These are phyloP conservation scores for Saturnispora quitensis DNA, from an alignment of 805 yeast genomes.

Conservation along the genomic window DNA sequence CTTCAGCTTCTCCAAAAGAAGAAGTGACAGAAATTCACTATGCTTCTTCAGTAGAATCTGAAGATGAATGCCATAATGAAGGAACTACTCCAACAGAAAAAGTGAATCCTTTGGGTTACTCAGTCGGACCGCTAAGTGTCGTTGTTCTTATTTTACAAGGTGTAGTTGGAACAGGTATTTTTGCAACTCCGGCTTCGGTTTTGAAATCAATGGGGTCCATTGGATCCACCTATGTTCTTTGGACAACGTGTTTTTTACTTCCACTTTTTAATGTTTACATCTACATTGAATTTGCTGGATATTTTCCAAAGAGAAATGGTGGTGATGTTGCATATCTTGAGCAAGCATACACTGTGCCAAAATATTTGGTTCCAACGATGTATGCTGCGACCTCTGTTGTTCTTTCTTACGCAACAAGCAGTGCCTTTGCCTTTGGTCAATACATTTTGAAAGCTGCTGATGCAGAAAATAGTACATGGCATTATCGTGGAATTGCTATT, in stretches of 20 bases:
- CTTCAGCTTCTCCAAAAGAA: background rate
- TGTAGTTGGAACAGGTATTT: conserved; percentile 70
- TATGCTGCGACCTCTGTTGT: conserved; percentile 65
- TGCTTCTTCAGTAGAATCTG: background rate
- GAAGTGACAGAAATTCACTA: background rate
- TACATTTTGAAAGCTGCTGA: conserved; percentile 70
- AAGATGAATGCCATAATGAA: conserved; percentile 17
- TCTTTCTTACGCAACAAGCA: conserved; percentile 82
- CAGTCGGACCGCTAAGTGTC: conserved; percentile 35
- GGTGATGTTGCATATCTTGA: conserved; percentile 82
- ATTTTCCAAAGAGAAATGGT: conserved; percentile 54
- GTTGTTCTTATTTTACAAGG: conserved; percentile 59
- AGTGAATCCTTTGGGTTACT: conserved; percentile 25
- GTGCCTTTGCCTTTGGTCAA: conserved; percentile 72
- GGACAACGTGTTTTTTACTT: conserved; percentile 34
- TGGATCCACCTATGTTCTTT: conserved; percentile 35
- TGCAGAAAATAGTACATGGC: conserved; percentile 60
- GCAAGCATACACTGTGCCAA: conserved; percentile 58
- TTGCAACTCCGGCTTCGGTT: conserved; percentile 58
- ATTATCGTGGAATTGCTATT: conserved; percentile 66
- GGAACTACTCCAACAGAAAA: conserved; percentile 32
- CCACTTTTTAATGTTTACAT: conserved; percentile 31
- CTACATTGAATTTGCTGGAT: conserved; percentile 35
- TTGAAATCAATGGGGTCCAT: conserved; percentile 36
- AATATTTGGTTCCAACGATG: conserved; percentile 54